A percentile compares a stretch with the other conserved stretches of the same genome.
These are phyloP conservation scores for Schizonepeta tenuifolia DNA, from an alignment of 257 asterid genomes.

Conservation along the genomic window DNA sequence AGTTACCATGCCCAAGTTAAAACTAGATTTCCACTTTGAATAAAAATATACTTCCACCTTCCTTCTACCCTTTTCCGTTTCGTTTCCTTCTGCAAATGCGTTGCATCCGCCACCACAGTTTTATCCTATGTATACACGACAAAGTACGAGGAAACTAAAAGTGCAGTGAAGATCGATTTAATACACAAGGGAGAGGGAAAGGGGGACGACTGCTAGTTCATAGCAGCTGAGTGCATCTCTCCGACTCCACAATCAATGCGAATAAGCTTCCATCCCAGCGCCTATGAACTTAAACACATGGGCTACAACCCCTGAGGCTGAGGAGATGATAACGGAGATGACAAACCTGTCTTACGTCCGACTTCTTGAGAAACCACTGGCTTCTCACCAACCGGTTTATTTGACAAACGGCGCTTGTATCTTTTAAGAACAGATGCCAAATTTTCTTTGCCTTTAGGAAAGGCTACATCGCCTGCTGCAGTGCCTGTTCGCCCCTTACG, in stretches of 20 bases:
- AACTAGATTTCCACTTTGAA: slow-evolving; percentile 30
- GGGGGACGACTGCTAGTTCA: slow-evolving; percentile 16
- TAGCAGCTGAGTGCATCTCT: slow-evolving; percentile 26
- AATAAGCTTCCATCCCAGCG: slow-evolving; percentile 29
- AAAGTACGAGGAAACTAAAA: slow-evolving; percentile 35
- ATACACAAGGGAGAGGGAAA: slow-evolving; percentile 36
- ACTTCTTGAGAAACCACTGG: slow-evolving; percentile 42
- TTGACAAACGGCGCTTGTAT: slow-evolving; percentile 84
- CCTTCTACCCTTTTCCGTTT: slow-evolving; percentile 23
- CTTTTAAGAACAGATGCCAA: slow-evolving; percentile 90
- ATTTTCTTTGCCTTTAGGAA: slow-evolving; percentile 90
- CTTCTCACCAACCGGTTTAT: slow-evolving; percentile 48
- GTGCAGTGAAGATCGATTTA: slow-evolving; percentile 28
- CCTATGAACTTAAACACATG: slow-evolving; percentile 34
- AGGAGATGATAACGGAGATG: slow-evolving; percentile 34
- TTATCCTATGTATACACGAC: slow-evolving; percentile 38
- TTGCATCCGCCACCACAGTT: slow-evolving; percentile 30
- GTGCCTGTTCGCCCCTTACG: slow-evolving; percentile 97
- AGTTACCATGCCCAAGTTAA: slow-evolving; percentile 24
- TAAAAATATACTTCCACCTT: slow-evolving; percentile 35
- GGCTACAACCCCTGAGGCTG: slow-evolving; percentile 46
- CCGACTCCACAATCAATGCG: slow-evolving; percentile 22
- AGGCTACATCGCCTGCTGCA: slow-evolving; percentile 99
- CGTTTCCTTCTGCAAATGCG: slow-evolving; percentile 22
- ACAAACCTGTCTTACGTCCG: slow-evolving; percentile 40